Conservation (phyloP, 306 rosid genomes). For the Begonia masoniana region DNA sequence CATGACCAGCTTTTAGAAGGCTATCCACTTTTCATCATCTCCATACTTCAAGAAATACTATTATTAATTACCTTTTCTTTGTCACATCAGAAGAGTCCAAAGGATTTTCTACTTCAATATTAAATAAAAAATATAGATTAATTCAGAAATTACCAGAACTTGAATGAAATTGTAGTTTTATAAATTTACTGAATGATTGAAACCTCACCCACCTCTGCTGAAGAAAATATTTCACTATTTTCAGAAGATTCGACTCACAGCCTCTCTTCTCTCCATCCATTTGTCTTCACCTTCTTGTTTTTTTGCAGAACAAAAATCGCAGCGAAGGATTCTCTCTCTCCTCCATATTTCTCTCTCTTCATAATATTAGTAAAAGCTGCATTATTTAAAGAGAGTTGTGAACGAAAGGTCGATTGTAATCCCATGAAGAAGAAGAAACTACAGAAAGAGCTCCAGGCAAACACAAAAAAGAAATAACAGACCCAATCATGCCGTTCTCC, state of each 20-base stretch:
- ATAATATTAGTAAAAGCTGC: slow-evolving; percentile 17
- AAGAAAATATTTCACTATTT: slow-evolving; percentile 12
- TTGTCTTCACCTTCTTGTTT: slow-evolving; percentile 33
- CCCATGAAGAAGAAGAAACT: too few relatives aligned
- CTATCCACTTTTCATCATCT: background rate
- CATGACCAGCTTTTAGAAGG: background rate
- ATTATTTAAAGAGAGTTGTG: too few relatives aligned
- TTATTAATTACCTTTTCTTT: background rate
- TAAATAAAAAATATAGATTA: too few relatives aligned
- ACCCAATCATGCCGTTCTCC: slow-evolving; percentile 41
- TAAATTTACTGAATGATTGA: background rate
- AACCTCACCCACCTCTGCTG: slow-evolving; percentile 8
- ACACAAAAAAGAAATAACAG: too few relatives aligned
- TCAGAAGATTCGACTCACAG: slow-evolving; percentile 27
- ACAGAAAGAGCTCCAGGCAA: too few relatives aligned
- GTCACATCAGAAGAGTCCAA: background rate
- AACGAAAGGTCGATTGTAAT: too few relatives aligned
- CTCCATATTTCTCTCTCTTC: slow-evolving; percentile 7
- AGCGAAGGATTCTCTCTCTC: slow-evolving; percentile 21
- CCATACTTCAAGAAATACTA: background rate
- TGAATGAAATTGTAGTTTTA: too few relatives aligned
- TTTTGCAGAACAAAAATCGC: slow-evolving; percentile 14
- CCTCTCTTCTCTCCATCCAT: background rate
- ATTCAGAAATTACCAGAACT: too few relatives aligned
- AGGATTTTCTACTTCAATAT: too few relatives aligned